Conservation (phyloP, 1,139 yeast genomes). For the Candida sp. region DNA sequence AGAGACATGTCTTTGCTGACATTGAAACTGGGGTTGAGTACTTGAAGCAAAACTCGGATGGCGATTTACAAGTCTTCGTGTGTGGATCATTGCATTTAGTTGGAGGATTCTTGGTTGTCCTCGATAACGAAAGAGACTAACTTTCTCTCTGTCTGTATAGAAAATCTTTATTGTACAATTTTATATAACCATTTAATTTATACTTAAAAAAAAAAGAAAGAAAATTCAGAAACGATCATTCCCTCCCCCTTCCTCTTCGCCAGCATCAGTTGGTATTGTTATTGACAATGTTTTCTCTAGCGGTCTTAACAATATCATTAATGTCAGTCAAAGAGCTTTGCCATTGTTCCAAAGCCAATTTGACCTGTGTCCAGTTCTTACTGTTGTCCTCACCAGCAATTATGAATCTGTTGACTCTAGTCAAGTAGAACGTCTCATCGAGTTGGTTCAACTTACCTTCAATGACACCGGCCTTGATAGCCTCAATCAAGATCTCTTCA, state of each 20-base stretch:
- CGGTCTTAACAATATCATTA: slow-evolving; percentile 45
- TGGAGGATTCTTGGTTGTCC: slow-evolving; percentile 90
- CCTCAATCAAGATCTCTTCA: slow-evolving; percentile 46
- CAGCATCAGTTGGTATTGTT: slow-evolving; percentile 13
- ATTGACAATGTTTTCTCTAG: slow-evolving; percentile 50
- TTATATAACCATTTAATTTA: background rate
- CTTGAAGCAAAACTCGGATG: slow-evolving; percentile 39
- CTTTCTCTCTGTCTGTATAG: no score
- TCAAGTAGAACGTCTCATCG: slow-evolving; percentile 45
- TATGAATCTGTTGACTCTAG: slow-evolving; percentile 47
- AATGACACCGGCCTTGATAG: slow-evolving; percentile 48
- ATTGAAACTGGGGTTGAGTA: slow-evolving; percentile 76
- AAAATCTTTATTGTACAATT: background rate
- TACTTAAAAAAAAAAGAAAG: no score
- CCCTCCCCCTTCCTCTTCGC: background rate
- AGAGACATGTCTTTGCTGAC: slow-evolving; percentile 61
- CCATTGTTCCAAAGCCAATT: slow-evolving; percentile 43
- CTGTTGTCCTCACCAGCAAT: slow-evolving; percentile 42
- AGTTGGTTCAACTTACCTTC: slow-evolving; percentile 55
- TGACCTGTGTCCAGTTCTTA: slow-evolving; percentile 43
- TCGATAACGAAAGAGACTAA: slow-evolving; percentile 54
- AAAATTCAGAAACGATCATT: background rate
- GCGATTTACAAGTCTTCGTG: slow-evolving; percentile 73
- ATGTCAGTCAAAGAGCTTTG: slow-evolving; percentile 44
- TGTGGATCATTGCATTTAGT: slow-evolving; percentile 95